A percentile compares a stretch with the other conserved stretches of the same genome.
phyloP scores from a whole-genome alignment of 352 stramenopile genomes.

The Phytophthora syringae region DNA sequence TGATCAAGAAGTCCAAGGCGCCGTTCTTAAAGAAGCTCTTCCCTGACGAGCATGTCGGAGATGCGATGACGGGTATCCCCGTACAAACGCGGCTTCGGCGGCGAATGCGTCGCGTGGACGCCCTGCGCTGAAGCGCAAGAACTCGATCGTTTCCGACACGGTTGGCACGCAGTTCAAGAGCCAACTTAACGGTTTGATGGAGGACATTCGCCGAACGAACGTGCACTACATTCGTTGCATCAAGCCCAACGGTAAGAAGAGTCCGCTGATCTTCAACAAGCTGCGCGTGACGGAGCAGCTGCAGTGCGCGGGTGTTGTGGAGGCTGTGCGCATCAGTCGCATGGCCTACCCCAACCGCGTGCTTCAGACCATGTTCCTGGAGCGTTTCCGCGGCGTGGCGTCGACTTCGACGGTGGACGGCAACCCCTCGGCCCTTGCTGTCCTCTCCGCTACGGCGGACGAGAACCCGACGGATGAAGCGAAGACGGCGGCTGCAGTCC shows the following conservation, averaged over 20 bases:
- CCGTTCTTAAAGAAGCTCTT: conserved; percentile 84
- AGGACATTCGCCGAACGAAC: conserved; percentile 95
- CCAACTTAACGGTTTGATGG: conserved; percentile 94
- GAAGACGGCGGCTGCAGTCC: conserved; percentile 47
- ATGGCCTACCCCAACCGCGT: conserved; percentile 98
- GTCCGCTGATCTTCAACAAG: conserved; percentile 88
- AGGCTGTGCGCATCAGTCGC: conserved; percentile 97
- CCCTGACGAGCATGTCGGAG: conserved; percentile 66
- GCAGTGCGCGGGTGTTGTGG: conserved; percentile 97
- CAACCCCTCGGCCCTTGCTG: conserved; percentile 38
- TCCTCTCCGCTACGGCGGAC: conserved; percentile 39
- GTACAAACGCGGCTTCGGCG: conserved; percentile 21
- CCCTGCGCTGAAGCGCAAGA: conserved; percentile 69
- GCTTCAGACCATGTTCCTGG: conserved; percentile 87
- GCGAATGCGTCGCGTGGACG: conserved; percentile 32
- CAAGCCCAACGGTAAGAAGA: conserved; percentile 98
- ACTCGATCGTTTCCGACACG: conserved; percentile 85
- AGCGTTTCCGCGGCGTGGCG: conserved; percentile 83
- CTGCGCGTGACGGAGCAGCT: conserved; percentile 96
- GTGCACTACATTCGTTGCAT: conserved; percentile 99
- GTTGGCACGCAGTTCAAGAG: conserved; percentile 93
- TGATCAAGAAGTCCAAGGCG: conserved; percentile 76
- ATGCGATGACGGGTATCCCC: conserved; percentile 51
- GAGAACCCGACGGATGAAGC: conserved; percentile 43
- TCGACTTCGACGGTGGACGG: conserved; percentile 25